Conservation (phyloP, 352 stramenopile genomes). For the Elongisporangium undulatum region DNA sequence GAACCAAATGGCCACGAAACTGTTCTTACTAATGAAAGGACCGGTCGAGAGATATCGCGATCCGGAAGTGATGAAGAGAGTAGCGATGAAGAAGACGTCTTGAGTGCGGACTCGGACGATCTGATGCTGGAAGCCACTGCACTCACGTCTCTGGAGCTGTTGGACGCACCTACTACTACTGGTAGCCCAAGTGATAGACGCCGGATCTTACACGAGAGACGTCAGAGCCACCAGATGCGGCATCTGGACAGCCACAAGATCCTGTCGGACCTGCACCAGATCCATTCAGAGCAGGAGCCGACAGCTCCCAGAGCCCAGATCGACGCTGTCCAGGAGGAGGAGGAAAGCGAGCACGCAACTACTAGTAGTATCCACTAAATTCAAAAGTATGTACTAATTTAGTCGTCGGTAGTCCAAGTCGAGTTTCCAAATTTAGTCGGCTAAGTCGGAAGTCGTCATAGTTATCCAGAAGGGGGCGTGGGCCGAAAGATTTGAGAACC, state of each 20-base stretch:
- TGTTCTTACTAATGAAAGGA: no score
- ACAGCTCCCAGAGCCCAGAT: neutral
- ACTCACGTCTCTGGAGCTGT: neutral
- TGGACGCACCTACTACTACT: no score
- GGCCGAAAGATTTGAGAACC: slow-evolving; percentile 1
- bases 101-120: neutral
- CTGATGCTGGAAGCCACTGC: neutral
- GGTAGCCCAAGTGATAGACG: neutral
- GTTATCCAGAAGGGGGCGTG: neutral
- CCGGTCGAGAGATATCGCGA: no score
- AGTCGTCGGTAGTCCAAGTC: no score
- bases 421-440: neutral
- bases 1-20: no score
- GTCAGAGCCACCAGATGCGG: neutral
- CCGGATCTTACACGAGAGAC: neutral
- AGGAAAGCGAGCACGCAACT: no score
- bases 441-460: neutral
- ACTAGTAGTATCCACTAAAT: no score
- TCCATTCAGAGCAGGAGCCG: neutral
- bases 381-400: neutral
- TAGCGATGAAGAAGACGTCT: neutral
- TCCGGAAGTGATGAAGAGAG: neutral
- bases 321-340: neutral
- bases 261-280: neutral
- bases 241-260: neutral